phyloP scores from a whole-genome alignment of 768 basidiomycete species.

The Panaeolus cyanescens region DNA sequence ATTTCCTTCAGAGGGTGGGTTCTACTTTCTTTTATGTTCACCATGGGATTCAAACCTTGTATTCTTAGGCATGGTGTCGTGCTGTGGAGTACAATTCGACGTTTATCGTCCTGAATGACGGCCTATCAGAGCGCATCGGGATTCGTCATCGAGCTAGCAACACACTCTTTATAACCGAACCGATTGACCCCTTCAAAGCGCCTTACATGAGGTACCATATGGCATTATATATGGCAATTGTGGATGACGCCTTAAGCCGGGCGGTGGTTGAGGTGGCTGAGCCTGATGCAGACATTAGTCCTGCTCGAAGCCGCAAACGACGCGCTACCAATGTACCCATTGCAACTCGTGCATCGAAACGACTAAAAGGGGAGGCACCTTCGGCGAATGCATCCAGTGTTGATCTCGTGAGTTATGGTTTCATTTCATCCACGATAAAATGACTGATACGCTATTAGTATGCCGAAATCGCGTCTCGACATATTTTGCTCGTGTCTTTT shows the following conservation, averaged over 20 bases:
- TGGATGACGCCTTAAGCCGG: background rate
- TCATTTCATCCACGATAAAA: background rate
- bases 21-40: too few relatives aligned
- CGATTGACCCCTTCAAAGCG: background rate
- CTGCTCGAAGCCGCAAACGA: too few relatives aligned
- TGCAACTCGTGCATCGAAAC: background rate
- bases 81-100: too few relatives aligned
- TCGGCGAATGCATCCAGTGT: background rate
- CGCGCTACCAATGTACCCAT: too few relatives aligned
- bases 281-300: too few relatives aligned
- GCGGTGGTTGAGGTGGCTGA: too few relatives aligned
- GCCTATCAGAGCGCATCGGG: background rate
- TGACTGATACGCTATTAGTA: background rate
- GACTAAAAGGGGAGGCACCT: background rate
- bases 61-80: too few relatives aligned
- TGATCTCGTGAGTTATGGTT: background rate
- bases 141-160: background rate
- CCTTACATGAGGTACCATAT: background rate
- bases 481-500: constrained; percentile 2
- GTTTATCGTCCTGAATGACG: background rate
- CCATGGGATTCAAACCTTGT: too few relatives aligned
- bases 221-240: background rate
- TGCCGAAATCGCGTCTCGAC: background rate
- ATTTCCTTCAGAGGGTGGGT: too few relatives aligned
- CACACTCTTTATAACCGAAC: background rate